A percentile compares a stretch with the other conserved stretches of the same genome.
These are phyloP conservation scores for Dillenia turbinata DNA, from an alignment of 164 flowering plant species.

Conservation along the genomic window DNA sequence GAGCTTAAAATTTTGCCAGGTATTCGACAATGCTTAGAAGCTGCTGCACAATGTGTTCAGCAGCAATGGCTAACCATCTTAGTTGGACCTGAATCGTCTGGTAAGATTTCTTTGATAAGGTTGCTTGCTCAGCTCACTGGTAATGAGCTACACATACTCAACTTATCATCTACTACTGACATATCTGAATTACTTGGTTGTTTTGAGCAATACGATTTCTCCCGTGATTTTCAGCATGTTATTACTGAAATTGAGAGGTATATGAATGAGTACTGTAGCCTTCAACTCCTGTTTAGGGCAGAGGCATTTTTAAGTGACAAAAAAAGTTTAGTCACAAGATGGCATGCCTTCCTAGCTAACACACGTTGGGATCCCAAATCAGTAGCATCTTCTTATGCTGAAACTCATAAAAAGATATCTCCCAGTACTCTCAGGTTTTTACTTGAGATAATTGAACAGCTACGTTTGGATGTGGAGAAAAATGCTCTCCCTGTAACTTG, in stretches of 20 bases:
- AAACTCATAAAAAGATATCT: conserved; percentile 26
- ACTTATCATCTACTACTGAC: conserved; percentile 88
- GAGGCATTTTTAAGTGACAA: conserved; percentile 26
- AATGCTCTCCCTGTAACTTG: conserved; percentile 37
- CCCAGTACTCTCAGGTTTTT: conserved; percentile 33
- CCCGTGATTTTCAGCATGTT: conserved; percentile 48
- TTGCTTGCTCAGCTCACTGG: conserved; percentile 85
- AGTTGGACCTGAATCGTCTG: conserved; percentile 90
- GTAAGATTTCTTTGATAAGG: conserved; percentile 85
- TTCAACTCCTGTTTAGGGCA: conserved; percentile 34
- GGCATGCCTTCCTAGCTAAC: conserved; percentile 54
- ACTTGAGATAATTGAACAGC: conserved; percentile 49
- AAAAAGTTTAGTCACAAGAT: conserved; percentile 35
- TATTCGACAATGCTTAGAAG: conserved; percentile 67
- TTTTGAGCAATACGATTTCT: conserved; percentile 85
- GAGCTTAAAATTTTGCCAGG: conserved; percentile 70
- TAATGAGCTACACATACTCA: conserved; percentile 69
- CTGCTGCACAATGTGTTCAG: conserved; percentile 63
- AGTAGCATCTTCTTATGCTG: conserved; percentile 20
- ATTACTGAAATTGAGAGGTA: conserved; percentile 52
- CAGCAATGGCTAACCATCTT: conserved; percentile 78
- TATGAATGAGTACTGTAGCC: conserved; percentile 52
- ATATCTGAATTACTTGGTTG: conserved; percentile 94
- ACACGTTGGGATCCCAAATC: conserved; percentile 17
- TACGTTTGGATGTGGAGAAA: conserved; percentile 29